These are phyloP conservation scores for Spirogloea muscicola DNA, from an alignment of 139 green algal genomes.

Conservation along the genomic window DNA sequence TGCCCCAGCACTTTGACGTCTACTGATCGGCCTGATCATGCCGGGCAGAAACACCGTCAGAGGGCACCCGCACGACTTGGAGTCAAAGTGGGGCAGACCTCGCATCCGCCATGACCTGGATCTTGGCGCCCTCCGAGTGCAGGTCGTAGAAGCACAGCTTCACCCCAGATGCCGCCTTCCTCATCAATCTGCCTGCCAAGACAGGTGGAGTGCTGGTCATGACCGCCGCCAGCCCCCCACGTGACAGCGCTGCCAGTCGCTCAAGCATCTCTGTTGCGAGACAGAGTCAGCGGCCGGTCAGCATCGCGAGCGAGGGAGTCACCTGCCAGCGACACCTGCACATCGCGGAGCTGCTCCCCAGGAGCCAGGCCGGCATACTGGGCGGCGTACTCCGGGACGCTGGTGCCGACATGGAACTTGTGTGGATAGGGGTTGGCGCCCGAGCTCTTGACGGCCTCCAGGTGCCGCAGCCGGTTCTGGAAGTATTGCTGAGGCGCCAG, in stretches of 20 bases:
- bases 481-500: constrained; percentile 62
- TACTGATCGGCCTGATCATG: too few species aligned
- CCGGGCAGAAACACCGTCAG: too few species aligned
- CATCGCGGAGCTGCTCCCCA: constrained; percentile 59
- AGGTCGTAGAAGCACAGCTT: constrained; percentile 99
- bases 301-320: neutral
- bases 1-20: too few species aligned
- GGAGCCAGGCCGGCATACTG: constrained; percentile 69
- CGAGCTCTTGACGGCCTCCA: constrained; percentile 69
- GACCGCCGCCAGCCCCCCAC: neutral
- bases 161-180: constrained; percentile 76
- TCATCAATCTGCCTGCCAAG: constrained; percentile 69
- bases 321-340: constrained; percentile 50
- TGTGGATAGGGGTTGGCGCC: constrained; percentile 95
- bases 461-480: constrained; percentile 73
- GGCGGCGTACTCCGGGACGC: constrained; percentile 72
- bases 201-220: neutral
- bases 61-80: too few species aligned
- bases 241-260: neutral
- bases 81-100: too few species aligned
- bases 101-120: constrained; percentile 94
- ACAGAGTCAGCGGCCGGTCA: neutral
- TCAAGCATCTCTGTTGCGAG: neutral
- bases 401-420: constrained; percentile 83
- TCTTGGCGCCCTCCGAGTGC: constrained; percentile 73